phyloP scores from a whole-genome alignment of 2,329 filamentous ascomycete species.

The Fusarium abutilonis region DNA sequence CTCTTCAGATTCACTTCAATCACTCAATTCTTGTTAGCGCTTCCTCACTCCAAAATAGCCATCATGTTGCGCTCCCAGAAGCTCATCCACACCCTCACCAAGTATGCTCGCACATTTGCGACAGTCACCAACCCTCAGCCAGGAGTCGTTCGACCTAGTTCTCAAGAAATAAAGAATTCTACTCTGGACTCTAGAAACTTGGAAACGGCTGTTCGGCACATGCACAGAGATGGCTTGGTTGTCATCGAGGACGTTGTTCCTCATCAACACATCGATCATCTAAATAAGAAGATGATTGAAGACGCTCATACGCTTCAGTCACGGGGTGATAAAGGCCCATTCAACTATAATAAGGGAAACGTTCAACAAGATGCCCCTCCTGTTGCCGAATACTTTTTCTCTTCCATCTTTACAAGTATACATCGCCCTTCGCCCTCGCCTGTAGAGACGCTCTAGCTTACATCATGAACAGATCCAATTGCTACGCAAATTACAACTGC shows the following conservation, averaged over 20 bases:
- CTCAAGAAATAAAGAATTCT: conserved; percentile 52
- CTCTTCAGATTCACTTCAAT: not conserved
- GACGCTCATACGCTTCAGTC: conserved; percentile 64
- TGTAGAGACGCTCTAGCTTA: not conserved
- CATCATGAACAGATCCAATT: conserved; percentile 58
- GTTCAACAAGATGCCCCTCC: conserved; percentile 69
- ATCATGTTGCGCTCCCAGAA: conserved; percentile 26
- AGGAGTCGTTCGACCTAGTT: conserved; percentile 50
- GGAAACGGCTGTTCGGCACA: conserved; percentile 62
- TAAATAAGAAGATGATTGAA: conserved; percentile 68
- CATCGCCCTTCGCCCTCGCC: not conserved
- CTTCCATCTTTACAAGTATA: conserved; percentile 64
- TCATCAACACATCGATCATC: conserved; percentile 60
- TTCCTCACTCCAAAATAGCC: not conserved
- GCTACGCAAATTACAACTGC: conserved; percentile 65
- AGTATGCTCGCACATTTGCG: conserved; percentile 19
- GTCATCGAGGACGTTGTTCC: conserved; percentile 64
- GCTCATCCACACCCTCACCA: conserved; percentile 10
- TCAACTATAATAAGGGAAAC: conserved; percentile 71
- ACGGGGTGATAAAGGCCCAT: conserved; percentile 64
- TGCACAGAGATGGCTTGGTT: conserved; percentile 65
- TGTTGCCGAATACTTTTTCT: conserved; percentile 58
- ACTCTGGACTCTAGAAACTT: conserved; percentile 60
- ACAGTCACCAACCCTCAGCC: conserved; percentile 10
- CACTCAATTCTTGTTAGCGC: accelerated